Evolutionary conservation across 192 early-diverging fungal genomes (phyloP).

Genomic region (Irineochytrium annulatum): DNA sequence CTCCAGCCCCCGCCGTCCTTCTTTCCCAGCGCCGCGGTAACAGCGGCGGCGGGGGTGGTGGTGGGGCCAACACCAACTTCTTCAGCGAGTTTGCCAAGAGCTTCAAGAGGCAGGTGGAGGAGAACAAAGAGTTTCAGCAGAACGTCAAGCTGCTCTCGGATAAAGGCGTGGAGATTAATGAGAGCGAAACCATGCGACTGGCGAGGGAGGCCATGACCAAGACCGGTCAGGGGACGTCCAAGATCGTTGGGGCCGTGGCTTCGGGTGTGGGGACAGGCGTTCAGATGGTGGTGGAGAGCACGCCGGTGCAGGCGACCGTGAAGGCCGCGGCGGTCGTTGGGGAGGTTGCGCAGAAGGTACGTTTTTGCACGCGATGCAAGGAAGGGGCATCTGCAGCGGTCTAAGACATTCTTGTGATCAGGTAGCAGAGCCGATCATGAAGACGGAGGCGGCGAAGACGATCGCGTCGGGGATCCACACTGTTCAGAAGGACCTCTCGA

Average conservation of each 20-base stretch:
- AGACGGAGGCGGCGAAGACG: constrained; percentile 48
- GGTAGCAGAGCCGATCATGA: constrained; percentile 53
- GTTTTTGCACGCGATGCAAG: neutral
- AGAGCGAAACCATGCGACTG: constrained; percentile 82
- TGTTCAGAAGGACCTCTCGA: constrained; percentile 39
- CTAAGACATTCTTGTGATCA: constrained; percentile 6
- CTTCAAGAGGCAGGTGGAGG: constrained; percentile 85
- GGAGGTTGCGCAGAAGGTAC: constrained; percentile 37
- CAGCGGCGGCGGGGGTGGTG: neutral
- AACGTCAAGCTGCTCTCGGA: constrained; percentile 88
- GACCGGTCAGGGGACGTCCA: constrained; percentile 26
- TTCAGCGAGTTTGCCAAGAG: constrained; percentile 83
- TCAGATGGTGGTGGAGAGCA: constrained; percentile 33
- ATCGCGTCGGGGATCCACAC: constrained; percentile 37
- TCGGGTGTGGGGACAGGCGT: constrained; percentile 56
- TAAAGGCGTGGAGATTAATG: constrained; percentile 71
- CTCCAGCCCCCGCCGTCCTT: too few relatives aligned
- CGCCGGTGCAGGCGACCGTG: constrained; percentile 75
- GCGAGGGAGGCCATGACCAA: constrained; percentile 61
- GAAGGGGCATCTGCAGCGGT: neutral
- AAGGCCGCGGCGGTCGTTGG: constrained; percentile 48
- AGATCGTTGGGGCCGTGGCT: constrained; percentile 67
- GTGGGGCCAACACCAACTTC: constrained; percentile 35
- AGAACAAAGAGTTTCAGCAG: constrained; percentile 89
- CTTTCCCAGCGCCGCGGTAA: too few relatives aligned